Conservation (phyloP, 192 early-diverging fungal genomes). For the Cetraspora pellucida region DNA sequence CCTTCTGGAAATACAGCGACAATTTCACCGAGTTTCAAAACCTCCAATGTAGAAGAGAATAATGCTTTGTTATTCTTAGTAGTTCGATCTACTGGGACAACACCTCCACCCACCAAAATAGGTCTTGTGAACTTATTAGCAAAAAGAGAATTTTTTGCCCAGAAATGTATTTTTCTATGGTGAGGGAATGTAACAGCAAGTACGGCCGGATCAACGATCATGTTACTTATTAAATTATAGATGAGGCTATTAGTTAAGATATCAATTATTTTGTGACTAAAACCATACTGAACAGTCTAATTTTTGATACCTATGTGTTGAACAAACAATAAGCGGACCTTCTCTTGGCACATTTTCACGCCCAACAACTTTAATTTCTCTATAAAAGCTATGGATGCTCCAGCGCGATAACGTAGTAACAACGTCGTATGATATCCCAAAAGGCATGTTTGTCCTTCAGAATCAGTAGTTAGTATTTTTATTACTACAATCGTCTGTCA, state of each 20-base stretch:
- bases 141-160: conserved; percentile 57
- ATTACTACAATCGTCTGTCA: too few species aligned
- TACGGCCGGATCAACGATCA: conserved; percentile 53
- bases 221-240: conserved; percentile 41
- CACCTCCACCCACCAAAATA: conserved; percentile 45
- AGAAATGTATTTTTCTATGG: conserved; percentile 49
- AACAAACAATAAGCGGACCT: conserved; percentile 42
- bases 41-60: conserved; percentile 49
- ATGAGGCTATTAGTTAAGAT: background rate
- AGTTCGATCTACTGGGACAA: conserved; percentile 53
- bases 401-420: conserved; percentile 39
- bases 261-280: background rate
- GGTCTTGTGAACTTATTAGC: conserved; percentile 33
- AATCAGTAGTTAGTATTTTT: too few species aligned
- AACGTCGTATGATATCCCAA: conserved; percentile 44
- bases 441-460: conserved; percentile 39
- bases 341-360: conserved; percentile 43
- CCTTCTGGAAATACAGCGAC: conserved; percentile 58
- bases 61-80: conserved; percentile 51
- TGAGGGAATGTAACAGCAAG: conserved; percentile 47
- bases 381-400: conserved; percentile 47
- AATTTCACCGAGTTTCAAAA: conserved; percentile 46
- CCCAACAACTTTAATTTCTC: conserved; percentile 40
- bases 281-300: background rate
- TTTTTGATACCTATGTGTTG: conserved; percentile 34